Evolutionary conservation across 2,329 filamentous ascomycete species (phyloP).

Genomic region (Calonectria pseudoreteaudii): DNA sequence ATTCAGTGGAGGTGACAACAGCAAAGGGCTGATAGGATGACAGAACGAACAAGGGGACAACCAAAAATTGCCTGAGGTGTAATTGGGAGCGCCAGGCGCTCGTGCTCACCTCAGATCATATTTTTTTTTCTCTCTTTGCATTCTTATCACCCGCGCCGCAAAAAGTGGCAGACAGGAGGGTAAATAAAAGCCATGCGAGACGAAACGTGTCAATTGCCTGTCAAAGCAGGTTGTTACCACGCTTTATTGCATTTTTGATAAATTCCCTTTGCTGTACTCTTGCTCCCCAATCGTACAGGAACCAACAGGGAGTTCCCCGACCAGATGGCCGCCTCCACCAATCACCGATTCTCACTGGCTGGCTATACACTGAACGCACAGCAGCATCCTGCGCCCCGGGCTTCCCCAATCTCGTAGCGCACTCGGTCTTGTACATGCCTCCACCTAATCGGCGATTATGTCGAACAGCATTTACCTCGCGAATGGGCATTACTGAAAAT

Average conservation of each 20-base stretch:
- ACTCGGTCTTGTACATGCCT: background rate
- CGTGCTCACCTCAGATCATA: conserved; percentile 12
- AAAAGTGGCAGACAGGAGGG: background rate
- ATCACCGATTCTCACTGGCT: conserved; percentile 26
- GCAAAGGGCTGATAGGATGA: conserved; percentile 15
- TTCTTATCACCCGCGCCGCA: background rate
- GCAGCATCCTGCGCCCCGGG: conserved; percentile 15
- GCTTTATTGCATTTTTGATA: background rate
- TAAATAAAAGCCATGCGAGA: background rate
- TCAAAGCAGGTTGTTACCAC: background rate
- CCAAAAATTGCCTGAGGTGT: conserved; percentile 17
- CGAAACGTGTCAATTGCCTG: background rate
- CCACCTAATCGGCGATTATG: background rate
- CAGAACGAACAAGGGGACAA: background rate
- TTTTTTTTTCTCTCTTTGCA: background rate
- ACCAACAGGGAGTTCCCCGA: conserved; percentile 16
- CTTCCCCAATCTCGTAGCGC: conserved; percentile 11
- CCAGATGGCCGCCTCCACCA: conserved; percentile 12
- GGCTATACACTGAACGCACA: conserved; percentile 29
- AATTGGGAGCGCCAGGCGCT: background rate
- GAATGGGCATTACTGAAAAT: background rate
- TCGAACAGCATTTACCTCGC: background rate
- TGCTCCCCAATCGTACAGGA: background rate
- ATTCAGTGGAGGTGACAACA: conserved; percentile 17
- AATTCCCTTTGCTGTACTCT: background rate